These are phyloP conservation scores for Zygoascus hellenicus DNA, from an alignment of 1,139 yeast genomes.

Conservation along the genomic window DNA sequence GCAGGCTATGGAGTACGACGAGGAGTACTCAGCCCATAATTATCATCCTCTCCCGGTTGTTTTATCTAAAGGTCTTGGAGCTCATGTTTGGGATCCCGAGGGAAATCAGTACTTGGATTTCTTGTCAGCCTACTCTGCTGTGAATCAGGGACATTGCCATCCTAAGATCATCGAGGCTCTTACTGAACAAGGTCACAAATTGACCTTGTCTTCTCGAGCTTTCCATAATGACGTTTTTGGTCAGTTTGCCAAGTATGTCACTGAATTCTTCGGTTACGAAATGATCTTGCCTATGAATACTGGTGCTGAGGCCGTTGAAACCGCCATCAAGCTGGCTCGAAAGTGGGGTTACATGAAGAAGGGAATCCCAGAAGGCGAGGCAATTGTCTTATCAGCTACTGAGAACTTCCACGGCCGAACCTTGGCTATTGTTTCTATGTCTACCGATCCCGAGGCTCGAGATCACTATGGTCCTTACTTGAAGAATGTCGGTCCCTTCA, in stretches of 20 bases:
- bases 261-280: slow-evolving; percentile 86
- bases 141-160: slow-evolving; percentile 97
- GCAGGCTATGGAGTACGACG: slow-evolving; percentile 64
- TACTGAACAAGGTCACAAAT: slow-evolving; percentile 74
- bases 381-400: slow-evolving; percentile 79
- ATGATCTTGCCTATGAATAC: slow-evolving; percentile 97
- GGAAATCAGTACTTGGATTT: slow-evolving; percentile 67
- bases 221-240: slow-evolving; percentile 89
- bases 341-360: slow-evolving; percentile 94
- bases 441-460: slow-evolving; percentile 92
- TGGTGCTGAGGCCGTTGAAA: slow-evolving; percentile 98
- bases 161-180: slow-evolving; percentile 85
- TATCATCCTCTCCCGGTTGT: slow-evolving; percentile 97
- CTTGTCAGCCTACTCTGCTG: slow-evolving; percentile 91
- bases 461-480: slow-evolving; percentile 87
- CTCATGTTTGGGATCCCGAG: slow-evolving; percentile 98
- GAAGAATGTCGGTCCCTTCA: slow-evolving; percentile 72
- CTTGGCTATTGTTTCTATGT: slow-evolving; percentile 90
- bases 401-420: slow-evolving; percentile 97
- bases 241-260: slow-evolving; percentile 76
- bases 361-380: slow-evolving; percentile 76
- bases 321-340: slow-evolving; percentile 89
- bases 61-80: slow-evolving; percentile 78
- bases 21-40: slow-evolving; percentile 87
- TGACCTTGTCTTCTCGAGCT: slow-evolving; percentile 88